phyloP scores from a whole-genome alignment of 2,329 filamentous ascomycete genomes.

The Nemania diffusa region DNA sequence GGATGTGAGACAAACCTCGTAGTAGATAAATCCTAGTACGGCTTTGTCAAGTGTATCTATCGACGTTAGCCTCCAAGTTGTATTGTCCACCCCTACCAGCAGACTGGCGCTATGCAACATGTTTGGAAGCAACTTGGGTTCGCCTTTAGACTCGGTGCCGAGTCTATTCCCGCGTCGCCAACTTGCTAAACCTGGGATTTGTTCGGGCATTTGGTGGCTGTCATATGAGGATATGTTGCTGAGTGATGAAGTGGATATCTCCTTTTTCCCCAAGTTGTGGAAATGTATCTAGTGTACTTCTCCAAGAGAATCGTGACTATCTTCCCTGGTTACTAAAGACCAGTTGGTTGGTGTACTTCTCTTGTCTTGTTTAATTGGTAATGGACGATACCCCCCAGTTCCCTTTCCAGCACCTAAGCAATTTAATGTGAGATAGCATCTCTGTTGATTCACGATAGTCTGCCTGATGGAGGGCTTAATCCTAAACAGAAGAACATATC shows the following conservation, averaged over 20 bases:
- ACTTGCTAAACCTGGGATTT: slow-evolving; percentile 4
- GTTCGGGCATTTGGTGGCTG: background rate
- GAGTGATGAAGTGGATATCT: slow-evolving; percentile 8
- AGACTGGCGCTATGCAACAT: background rate
- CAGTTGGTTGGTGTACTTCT: slow-evolving; percentile 15
- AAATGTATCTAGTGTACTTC: slow-evolving; percentile 20
- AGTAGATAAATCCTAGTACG: slow-evolving; percentile 9
- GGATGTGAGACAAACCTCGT: slow-evolving; percentile 41
- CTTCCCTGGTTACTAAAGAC: background rate
- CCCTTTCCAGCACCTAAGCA: slow-evolving; percentile 18
- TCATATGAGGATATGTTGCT: slow-evolving; percentile 9
- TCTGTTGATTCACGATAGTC: background rate
- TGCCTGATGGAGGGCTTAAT: background rate
- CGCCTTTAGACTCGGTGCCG: background rate
- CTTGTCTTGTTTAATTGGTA: slow-evolving; percentile 30
- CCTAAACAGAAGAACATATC: background rate
- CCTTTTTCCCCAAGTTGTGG: background rate
- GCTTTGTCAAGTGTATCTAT: background rate
- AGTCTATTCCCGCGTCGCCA: slow-evolving; percentile 1
- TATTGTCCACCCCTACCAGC: background rate
- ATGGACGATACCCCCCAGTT: slow-evolving; percentile 40
- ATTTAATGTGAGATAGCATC: background rate
- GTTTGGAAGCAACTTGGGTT: background rate
- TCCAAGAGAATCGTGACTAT: slow-evolving; percentile 3
- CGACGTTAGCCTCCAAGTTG: slow-evolving; percentile 7